Evolutionary conservation across 1,284 basidiomycete genomes (phyloP), one percentile per base, ranked within the genome.

Genomic region (Jaminaea rosea): DNA sequence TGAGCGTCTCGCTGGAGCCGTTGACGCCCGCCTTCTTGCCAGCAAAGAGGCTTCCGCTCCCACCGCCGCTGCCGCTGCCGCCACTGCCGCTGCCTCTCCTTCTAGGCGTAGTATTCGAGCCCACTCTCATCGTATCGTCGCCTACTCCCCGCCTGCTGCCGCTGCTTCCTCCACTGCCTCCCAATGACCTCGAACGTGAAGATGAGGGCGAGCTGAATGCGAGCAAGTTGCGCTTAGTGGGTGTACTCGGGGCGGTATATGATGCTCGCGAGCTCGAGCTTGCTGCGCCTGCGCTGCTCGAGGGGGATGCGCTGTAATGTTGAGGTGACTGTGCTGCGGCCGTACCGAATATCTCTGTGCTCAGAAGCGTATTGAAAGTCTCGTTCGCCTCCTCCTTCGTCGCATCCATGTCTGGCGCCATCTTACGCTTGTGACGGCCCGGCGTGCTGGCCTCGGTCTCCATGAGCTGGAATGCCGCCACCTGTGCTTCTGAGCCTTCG

Each of bases 291-390:
- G 17, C 19, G 37, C 32, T 26, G 19, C 24, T 29, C 6, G 32
- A 49, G 19, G 17, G 24, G 17, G 44, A 34, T 17, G 26, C 27
- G 17, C 29, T 29, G 17, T 31, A 2, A 10, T 10, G n/a, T 26
- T n/a, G 19, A 9, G 46, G 23, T 37, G 48, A 47, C 21, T 21
- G 27, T 27, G 46, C 51, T 13, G 55, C 28, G 2, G 41, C 52
- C 0, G 52, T 37, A 11, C 78, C 76, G 58, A 80, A 79, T 8
- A 81, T 75, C 57, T 81, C 80, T 36, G 75, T 75, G 41, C 77
- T 78, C 13, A 81, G 75, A 2, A 80, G 63, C 19, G 77, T 74
- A 17, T 77, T 76, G 64, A 80, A 81, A 0, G 79, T 78, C 49
- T 76, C 72, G 59, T 80, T 78, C 8, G 79, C 77, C 64, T 80